These are phyloP conservation scores for Pleurotus citrinopileatus DNA, from an alignment of 768 basidiomycete genomes.

Conservation along the genomic window DNA sequence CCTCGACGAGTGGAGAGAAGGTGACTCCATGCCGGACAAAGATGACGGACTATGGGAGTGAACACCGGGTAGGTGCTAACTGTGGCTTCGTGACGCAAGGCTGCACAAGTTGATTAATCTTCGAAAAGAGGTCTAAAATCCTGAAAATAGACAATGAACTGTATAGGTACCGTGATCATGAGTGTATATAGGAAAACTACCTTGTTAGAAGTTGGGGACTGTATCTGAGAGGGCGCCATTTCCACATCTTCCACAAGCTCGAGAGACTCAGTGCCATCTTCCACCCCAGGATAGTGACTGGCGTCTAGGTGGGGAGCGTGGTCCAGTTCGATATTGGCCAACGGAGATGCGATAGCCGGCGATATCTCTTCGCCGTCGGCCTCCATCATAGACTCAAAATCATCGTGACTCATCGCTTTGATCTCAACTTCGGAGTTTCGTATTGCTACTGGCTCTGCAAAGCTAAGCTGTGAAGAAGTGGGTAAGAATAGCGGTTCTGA, in stretches of 20 bases:
- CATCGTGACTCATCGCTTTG: conserved; percentile 62
- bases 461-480: conserved; percentile 56
- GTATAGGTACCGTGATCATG: not conserved
- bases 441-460: conserved; percentile 48
- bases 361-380: conserved; percentile 10
- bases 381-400: conserved; percentile 39
- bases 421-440: conserved; percentile 63
- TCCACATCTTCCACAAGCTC: conserved; percentile 34
- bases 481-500: conserved; percentile 47
- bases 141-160: conserved; percentile 18
- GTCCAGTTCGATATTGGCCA: not conserved
- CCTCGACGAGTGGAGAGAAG: conserved; percentile 29
- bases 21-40: conserved; percentile 29
- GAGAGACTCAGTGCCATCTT: conserved; percentile 26
- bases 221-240: conserved; percentile 39
- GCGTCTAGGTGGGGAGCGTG: conserved; percentile 3
- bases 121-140: conserved; percentile 50
- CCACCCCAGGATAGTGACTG: conserved; percentile 18
- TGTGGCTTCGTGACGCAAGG: no score
- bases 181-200: not conserved
- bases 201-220: conserved; percentile 16
- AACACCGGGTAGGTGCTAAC: no score
- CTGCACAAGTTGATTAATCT: no score
- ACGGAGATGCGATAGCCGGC: conserved; percentile 29
- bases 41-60: conserved; percentile 20